phyloP scores from a whole-genome alignment of 2,329 filamentous ascomycete species.

The Verticillium nonalfalfae region DNA sequence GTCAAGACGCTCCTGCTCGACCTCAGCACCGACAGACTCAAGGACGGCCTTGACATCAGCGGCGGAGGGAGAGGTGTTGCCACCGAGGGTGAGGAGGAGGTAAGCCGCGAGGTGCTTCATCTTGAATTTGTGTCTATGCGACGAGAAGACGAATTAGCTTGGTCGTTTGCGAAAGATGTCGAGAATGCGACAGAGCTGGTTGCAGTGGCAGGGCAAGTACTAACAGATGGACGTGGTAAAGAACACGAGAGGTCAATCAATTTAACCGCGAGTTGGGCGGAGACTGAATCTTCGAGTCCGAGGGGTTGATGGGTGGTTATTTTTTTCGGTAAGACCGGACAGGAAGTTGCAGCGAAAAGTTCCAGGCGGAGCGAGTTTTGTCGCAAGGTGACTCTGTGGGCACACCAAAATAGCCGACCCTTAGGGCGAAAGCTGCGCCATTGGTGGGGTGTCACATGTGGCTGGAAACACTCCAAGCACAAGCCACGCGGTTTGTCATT shows the following conservation, averaged over 20 bases:
- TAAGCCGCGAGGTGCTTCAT: slow-evolving; percentile 99
- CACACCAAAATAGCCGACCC: slow-evolving; percentile 9
- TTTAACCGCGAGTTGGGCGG: slow-evolving; percentile 98
- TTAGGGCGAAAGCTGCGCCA: background rate
- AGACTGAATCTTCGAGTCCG: slow-evolving; percentile 99
- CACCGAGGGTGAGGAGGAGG: slow-evolving; percentile 91
- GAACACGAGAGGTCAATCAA: slow-evolving; percentile 97
- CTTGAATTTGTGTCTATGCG: slow-evolving; percentile 47
- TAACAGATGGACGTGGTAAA: slow-evolving; percentile 26
- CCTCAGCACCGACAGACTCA: slow-evolving; percentile 90
- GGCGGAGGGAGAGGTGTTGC: slow-evolving; percentile 84
- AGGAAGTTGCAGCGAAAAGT: background rate
- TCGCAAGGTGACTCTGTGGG: slow-evolving; percentile 8
- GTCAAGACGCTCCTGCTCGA: slow-evolving; percentile 77
- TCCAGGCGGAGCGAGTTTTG: slow-evolving; percentile 17
- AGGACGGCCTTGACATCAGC: slow-evolving; percentile 84
- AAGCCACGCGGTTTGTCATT: background rate
- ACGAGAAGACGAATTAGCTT: slow-evolving; percentile 2
- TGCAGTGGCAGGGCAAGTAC: slow-evolving; percentile 15
- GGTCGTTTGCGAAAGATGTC: background rate
- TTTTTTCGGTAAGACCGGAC: background rate
- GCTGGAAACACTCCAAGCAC: background rate
- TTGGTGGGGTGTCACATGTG: background rate
- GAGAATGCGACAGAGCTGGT: background rate
- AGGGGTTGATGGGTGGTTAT: slow-evolving; percentile 24